Conservation (phyloP, 2,329 filamentous ascomycete genomes). For the Neofusicoccum kwambonambiense region DNA sequence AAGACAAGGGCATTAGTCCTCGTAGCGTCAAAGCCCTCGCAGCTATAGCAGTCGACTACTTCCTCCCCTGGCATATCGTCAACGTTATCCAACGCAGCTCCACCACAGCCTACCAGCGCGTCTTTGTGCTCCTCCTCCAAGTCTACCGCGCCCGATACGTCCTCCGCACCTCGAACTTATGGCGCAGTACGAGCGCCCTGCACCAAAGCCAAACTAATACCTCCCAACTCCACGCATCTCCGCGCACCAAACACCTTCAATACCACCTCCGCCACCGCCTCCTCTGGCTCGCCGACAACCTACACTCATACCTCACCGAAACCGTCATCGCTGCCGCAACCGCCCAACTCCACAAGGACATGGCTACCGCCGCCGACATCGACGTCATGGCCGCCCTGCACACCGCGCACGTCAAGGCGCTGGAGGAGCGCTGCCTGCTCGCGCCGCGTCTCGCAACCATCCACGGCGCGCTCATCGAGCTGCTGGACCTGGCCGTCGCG, state of each 20-base stretch:
- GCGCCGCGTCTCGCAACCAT: constrained; percentile 68
- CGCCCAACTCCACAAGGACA: constrained; percentile 53
- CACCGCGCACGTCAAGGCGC: constrained; percentile 58
- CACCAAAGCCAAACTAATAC: constrained; percentile 24
- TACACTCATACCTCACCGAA: constrained; percentile 74
- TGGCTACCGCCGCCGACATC: constrained; percentile 67
- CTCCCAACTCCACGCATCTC: constrained; percentile 28
- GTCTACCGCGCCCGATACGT: constrained; percentile 68
- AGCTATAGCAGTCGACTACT: constrained; percentile 65
- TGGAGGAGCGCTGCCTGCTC: constrained; percentile 69
- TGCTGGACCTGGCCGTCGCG: constrained; percentile 72
- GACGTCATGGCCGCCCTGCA: constrained; percentile 78
- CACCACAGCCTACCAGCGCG: constrained; percentile 64
- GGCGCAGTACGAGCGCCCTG: constrained; percentile 29
- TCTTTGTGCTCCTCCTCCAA: constrained; percentile 77
- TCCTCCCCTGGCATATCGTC: constrained; percentile 56
- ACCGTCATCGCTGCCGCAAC: constrained; percentile 66
- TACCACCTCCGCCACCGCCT: constrained; percentile 66
- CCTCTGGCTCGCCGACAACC: constrained; percentile 72
- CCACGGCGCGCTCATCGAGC: constrained; percentile 67
- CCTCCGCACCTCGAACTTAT: constrained; percentile 50
- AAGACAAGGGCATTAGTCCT: constrained; percentile 52
- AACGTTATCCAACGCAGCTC: constrained; percentile 71
- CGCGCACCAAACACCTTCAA: background rate
- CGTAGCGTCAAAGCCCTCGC: constrained; percentile 58